Percentiles rank a stretch among this genome's conserved stretches.
phyloP scores from a whole-genome alignment of 225 moss, liverwort and hornwort genomes.

The Asterella californica region DNA sequence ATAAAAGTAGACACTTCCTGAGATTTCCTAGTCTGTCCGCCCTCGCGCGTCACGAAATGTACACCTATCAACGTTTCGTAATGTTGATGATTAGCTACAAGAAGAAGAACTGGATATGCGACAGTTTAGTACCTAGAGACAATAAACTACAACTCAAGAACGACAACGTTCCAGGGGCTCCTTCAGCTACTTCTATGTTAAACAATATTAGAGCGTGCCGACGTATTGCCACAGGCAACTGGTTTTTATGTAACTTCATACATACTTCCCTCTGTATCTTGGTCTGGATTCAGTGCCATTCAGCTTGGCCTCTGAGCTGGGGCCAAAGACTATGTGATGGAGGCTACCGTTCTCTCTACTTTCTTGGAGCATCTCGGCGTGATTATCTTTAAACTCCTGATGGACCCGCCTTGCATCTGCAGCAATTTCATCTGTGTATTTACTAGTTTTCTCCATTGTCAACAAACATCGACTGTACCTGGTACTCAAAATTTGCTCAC shows the following conservation, averaged over 20 bases:
- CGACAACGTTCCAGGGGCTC: too few species aligned
- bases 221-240: too few species aligned
- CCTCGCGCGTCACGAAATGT: too few species aligned
- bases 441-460: slow-evolving; percentile 82
- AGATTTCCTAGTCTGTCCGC: too few species aligned
- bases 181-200: too few species aligned
- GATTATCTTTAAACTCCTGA: slow-evolving; percentile 63
- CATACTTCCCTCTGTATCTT: slow-evolving; percentile 96
- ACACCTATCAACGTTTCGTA: too few species aligned
- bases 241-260: slow-evolving; percentile 29
- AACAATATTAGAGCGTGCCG: too few species aligned
- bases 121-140: too few species aligned
- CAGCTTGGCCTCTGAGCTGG: slow-evolving; percentile 38
- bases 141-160: too few species aligned
- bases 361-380: slow-evolving; percentile 62
- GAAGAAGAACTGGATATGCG: too few species aligned
- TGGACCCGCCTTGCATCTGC: slow-evolving; percentile 58
- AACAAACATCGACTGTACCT: slow-evolving; percentile 85
- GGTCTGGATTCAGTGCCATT: slow-evolving; percentile 58
- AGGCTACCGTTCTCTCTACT: slow-evolving; percentile 73
- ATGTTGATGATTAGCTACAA: too few species aligned
- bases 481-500: slow-evolving; percentile 92
- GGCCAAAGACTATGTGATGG: slow-evolving; percentile 68
- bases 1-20: too few species aligned
- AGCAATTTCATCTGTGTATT: slow-evolving; percentile 60